Evolutionary conservation across 2,329 filamentous ascomycete genomes (phyloP).

Genomic region (Tolypocladium capitatum): DNA sequence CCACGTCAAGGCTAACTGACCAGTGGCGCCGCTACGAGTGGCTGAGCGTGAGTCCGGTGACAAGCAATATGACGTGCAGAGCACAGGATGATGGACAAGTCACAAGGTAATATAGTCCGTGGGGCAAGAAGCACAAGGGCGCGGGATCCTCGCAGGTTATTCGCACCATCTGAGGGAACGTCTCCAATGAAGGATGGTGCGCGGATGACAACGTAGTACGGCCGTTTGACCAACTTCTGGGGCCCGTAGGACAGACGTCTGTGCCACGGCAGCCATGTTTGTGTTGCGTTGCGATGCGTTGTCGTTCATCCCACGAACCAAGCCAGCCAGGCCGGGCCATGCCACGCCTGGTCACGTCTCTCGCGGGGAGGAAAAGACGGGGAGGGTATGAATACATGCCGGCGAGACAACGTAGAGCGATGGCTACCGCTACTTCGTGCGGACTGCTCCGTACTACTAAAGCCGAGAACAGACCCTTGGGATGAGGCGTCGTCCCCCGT

Average conservation of each 20-base stretch:
- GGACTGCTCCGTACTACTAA: no score
- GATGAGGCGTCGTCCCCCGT: neutral
- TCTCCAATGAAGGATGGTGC: neutral
- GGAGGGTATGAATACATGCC: no score
- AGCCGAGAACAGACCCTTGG: neutral
- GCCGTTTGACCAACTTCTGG: neutral
- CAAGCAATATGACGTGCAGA: neutral
- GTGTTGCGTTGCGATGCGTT: neutral
- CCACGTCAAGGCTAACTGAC: neutral
- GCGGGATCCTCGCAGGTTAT: neutral
- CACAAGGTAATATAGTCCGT: neutral
- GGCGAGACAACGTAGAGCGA: no score
- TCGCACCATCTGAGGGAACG: neutral
- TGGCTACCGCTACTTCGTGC: no score
- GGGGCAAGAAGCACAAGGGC: neutral
- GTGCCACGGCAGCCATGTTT: neutral
- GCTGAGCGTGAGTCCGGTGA: neutral
- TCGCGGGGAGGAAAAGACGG: neutral
- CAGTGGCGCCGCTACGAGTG: neutral
- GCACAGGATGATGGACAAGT: neutral
- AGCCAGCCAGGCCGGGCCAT: neutral
- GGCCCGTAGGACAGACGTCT: neutral
- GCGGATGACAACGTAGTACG: slow-evolving; percentile 1
- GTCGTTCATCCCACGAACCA: neutral
- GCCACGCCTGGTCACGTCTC: neutral